A percentile compares a stretch with the other conserved stretches of the same genome.
Conservation (phyloP, 495 filamentous ascomycete species). For the Evernia prunastri region DNA sequence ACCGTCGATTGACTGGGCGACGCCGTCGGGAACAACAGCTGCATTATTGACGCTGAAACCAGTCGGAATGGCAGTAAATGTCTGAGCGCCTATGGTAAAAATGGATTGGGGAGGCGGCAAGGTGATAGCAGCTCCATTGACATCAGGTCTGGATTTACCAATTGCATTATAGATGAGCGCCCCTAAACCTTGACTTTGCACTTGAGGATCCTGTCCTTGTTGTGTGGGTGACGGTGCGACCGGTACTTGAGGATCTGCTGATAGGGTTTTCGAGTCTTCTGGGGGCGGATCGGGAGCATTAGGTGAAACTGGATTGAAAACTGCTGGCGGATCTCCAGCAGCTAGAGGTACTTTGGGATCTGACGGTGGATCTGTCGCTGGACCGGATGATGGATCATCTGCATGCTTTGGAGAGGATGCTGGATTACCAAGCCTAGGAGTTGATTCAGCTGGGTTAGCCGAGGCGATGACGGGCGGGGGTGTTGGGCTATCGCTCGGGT, state of each 20-base stretch:
- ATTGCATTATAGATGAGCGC: constrained; percentile 13
- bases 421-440: background rate
- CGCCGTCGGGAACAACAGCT: constrained; percentile 17
- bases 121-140: no score
- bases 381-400: no score
- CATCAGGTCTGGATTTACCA: background rate
- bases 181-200: no score
- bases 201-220: background rate
- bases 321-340: background rate
- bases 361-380: constrained; percentile 4
- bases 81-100: constrained; percentile 10
- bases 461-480: background rate
- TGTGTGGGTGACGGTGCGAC: background rate
- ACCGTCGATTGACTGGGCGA: constrained; percentile 4
- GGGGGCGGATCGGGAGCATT: background rate
- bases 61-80: constrained; percentile 10
- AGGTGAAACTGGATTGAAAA: no score
- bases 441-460: background rate
- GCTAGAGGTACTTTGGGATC: background rate
- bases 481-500: background rate
- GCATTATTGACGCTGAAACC: constrained; percentile 3
- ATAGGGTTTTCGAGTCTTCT: background rate
- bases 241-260: background rate
- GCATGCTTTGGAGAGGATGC: no score
- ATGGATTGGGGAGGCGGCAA: constrained; percentile 2